Conservation (phyloP, 257 asterid genomes). For the Capsicum baccatum region DNA sequence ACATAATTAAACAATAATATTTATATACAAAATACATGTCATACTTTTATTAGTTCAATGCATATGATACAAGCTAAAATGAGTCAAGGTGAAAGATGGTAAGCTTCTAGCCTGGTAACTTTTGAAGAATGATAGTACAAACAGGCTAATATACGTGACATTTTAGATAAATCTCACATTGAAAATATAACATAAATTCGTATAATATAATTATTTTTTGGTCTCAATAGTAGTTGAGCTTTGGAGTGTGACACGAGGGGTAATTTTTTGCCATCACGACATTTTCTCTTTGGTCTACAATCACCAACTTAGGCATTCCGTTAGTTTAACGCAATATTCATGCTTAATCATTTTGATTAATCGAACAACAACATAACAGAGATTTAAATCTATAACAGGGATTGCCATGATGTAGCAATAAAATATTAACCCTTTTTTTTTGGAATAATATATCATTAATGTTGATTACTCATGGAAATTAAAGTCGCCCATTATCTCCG, state of each 20-base stretch:
- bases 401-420: neutral
- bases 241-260: neutral
- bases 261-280: neutral
- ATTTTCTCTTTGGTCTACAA: neutral
- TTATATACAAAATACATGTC: neutral
- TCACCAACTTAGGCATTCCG: constrained; percentile 18
- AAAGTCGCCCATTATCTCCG: neutral
- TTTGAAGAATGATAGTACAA: neutral
- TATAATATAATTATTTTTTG: too few relatives aligned
- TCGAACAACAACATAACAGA: neutral
- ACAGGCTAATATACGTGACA: too few relatives aligned
- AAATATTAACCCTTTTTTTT: neutral
- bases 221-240: neutral
- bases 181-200: too few relatives aligned
- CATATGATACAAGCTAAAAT: neutral
- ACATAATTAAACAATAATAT: neutral
- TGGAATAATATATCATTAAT: neutral
- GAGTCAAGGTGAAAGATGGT: neutral
- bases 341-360: constrained; percentile 21
- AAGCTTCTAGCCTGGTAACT: neutral
- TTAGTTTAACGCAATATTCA: constrained; percentile 5
- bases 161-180: too few relatives aligned
- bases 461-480: neutral
- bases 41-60: neutral
- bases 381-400: neutral